Conservation (phyloP, 768 basidiomycete species). For the Symmetrospora coprosmae region DNA sequence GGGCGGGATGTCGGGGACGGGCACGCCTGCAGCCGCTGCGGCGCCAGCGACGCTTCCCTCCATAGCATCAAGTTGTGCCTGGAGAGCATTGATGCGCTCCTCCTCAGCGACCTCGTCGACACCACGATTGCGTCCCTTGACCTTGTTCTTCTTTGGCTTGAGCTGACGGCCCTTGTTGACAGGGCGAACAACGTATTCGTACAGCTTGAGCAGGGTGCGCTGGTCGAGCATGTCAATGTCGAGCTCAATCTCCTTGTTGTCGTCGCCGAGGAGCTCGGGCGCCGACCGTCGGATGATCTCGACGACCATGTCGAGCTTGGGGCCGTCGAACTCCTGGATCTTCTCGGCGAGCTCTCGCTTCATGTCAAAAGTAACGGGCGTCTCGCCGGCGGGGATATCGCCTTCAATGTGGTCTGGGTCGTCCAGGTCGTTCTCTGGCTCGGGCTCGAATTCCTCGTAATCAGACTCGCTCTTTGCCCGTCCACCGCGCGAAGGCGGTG, state of each 20-base stretch:
- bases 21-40: background rate
- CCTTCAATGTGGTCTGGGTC: conserved; percentile 26
- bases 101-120: conserved; percentile 92
- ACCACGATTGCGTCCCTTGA: conserved; percentile 63
- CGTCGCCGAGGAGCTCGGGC: conserved; percentile 67
- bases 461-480: conserved; percentile 26
- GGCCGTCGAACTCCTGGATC: conserved; percentile 68
- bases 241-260: conserved; percentile 81
- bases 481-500: conserved; percentile 12
- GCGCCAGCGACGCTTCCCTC: conserved; percentile 43
- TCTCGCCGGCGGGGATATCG: conserved; percentile 22
- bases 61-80: conserved; percentile 73
- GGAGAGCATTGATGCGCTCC: conserved; percentile 81
- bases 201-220: conserved; percentile 74
- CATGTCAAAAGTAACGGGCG: conserved; percentile 67
- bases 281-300: conserved; percentile 88
- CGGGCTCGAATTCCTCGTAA: conserved; percentile 21
- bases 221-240: conserved; percentile 88
- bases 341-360: conserved; percentile 97
- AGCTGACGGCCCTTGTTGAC: conserved; percentile 36
- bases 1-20: background rate
- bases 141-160: conserved; percentile 30
- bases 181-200: conserved; percentile 66
- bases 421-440: conserved; percentile 8
- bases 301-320: conserved; percentile 75